Evolutionary conservation across 1,139 yeast species (phyloP).

Genomic region (Zygoascus sp.): DNA sequence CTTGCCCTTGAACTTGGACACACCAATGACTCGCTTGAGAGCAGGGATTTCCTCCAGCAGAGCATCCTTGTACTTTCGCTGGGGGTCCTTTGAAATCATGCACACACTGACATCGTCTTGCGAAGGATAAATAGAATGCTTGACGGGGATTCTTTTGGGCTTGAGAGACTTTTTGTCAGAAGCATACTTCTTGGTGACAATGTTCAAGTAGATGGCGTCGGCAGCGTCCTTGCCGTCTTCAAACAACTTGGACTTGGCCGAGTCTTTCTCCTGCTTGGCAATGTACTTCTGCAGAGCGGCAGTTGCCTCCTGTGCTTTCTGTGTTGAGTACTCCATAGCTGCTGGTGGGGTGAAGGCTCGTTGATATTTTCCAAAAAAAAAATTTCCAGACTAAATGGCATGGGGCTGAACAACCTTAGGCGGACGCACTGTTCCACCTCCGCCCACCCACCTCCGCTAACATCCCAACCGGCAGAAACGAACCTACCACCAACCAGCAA

Average conservation of each 20-base stretch:
- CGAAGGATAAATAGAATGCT: conserved; percentile 46
- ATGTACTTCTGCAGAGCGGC: conserved; percentile 36
- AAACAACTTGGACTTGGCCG: conserved; percentile 41
- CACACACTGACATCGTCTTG: conserved; percentile 53
- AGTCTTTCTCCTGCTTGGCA: conserved; percentile 18
- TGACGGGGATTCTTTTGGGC: conserved; percentile 57
- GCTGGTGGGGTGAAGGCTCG: neutral
- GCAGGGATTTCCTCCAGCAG: conserved; percentile 38
- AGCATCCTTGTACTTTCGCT: conserved; percentile 55
- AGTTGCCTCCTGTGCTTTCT: conserved; percentile 32
- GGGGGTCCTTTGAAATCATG: conserved; percentile 67
- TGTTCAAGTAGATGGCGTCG: conserved; percentile 46
- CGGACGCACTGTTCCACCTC: neutral
- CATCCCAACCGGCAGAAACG: neutral
- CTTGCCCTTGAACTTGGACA: conserved; percentile 41
- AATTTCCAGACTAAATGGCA: neutral
- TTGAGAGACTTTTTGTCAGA: conserved; percentile 62
- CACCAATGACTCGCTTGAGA: conserved; percentile 38
- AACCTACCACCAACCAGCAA: neutral
- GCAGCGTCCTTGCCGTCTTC: conserved; percentile 48
- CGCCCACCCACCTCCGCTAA: neutral
- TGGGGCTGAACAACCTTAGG: neutral
- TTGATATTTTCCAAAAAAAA: neutral
- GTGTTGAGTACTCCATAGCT: conserved; percentile 15
- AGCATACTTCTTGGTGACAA: conserved; percentile 62